Percentiles rank a stretch among this genome's conserved stretches.
phyloP scores from a whole-genome alignment of 495 filamentous ascomycete genomes.

The Tuber indicum region DNA sequence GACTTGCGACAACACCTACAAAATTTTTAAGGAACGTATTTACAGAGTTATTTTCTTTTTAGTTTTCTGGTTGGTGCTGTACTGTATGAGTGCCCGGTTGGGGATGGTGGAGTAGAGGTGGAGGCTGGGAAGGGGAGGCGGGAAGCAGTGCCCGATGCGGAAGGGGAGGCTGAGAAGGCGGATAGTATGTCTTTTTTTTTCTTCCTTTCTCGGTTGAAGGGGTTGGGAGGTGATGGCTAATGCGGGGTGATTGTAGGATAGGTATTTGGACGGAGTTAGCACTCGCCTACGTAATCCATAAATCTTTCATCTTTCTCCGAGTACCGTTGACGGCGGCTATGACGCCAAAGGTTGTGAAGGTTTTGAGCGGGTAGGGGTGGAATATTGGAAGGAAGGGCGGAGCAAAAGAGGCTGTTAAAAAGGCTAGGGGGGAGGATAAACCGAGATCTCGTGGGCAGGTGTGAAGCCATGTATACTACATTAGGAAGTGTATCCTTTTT shows the following conservation, averaged over 20 bases:
- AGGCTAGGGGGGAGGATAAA: conserved; percentile 6
- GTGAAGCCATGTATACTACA: background rate
- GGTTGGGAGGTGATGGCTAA: conserved; percentile 9
- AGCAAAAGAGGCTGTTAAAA: conserved; percentile 41
- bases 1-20: too few species aligned
- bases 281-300: conserved; percentile 94
- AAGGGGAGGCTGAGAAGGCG: conserved; percentile 46
- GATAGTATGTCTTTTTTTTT: conserved; percentile 56
- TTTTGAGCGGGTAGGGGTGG: conserved; percentile 76
- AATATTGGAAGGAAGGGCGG: conserved; percentile 60
- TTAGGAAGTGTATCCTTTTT: background rate
- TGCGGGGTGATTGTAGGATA: conserved; percentile 39
- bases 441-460: background rate
- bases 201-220: conserved; percentile 29
- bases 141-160: conserved; percentile 50
- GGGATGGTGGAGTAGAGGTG: conserved; percentile 43
- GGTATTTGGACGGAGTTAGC: conserved; percentile 83
- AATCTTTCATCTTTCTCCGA: conserved; percentile 91
- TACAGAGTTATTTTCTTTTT: too few species aligned
- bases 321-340: conserved; percentile 84
- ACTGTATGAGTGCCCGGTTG: background rate
- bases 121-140: conserved; percentile 46
- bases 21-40: too few species aligned
- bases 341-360: conserved; percentile 85
- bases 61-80: too few species aligned